Conservation (phyloP, 1,284 basidiomycete genomes). For the Mycosarcoma mackinlayi region DNA sequence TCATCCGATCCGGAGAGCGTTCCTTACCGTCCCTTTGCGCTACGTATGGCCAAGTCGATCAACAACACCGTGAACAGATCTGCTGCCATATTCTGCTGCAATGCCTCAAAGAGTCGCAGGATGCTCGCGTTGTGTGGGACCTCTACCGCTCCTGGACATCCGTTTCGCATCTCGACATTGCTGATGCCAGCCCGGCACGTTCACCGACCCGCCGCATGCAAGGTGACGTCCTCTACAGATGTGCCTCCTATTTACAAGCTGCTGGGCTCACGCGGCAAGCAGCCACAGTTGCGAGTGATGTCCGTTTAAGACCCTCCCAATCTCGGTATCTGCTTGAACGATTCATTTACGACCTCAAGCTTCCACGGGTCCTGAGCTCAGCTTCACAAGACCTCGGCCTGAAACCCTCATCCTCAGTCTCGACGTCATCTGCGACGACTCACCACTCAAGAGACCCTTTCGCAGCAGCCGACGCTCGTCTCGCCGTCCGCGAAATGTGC, state of each 20-base stretch:
- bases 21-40: slow-evolving; percentile 23
- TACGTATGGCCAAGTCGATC: slow-evolving; percentile 1
- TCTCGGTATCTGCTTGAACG: slow-evolving; percentile 35
- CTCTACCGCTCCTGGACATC: slow-evolving; percentile 30
- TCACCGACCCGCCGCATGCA: slow-evolving; percentile 26
- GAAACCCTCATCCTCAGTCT: neutral
- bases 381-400: neutral
- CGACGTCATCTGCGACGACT: neutral
- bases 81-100: slow-evolving; percentile 21
- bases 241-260: slow-evolving; percentile 19
- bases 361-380: neutral
- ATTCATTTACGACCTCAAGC: slow-evolving; percentile 30
- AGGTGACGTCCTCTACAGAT: slow-evolving; percentile 24
- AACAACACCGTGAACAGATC: slow-evolving; percentile 21
- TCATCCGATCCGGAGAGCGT: slow-evolving; percentile 30
- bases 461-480: slow-evolving; percentile 21
- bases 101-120: slow-evolving; percentile 5
- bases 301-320: slow-evolving; percentile 46
- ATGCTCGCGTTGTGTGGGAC: slow-evolving; percentile 22
- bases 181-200: slow-evolving; percentile 6
- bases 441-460: neutral
- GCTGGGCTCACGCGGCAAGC: slow-evolving; percentile 28
- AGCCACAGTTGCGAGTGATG: slow-evolving; percentile 23
- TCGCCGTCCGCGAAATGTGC: slow-evolving; percentile 21
- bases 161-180: neutral